Conservation (phyloP, 768 basidiomycete species). For the Leccinum longicurvipes region DNA sequence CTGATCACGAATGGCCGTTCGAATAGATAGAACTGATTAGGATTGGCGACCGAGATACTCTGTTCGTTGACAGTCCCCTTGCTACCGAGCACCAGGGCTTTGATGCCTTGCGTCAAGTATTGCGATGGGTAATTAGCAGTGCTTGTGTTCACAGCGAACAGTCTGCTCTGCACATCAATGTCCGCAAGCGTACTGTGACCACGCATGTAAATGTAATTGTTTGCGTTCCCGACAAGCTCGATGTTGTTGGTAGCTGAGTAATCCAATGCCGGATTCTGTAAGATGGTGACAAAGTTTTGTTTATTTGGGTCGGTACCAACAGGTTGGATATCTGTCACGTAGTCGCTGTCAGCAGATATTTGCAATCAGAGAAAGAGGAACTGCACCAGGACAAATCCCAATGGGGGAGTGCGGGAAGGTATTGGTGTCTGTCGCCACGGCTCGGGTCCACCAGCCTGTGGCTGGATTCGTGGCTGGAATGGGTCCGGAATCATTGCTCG, state of each 20-base stretch:
- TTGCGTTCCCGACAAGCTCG: neutral
- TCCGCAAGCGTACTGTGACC: slow-evolving; percentile 7
- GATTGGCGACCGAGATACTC: neutral
- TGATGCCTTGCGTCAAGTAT: neutral
- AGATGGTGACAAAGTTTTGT: neutral
- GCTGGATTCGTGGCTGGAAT: slow-evolving; percentile 8
- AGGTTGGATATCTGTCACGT: slow-evolving; percentile 5
- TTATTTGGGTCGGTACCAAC: neutral
- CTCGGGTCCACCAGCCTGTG: slow-evolving; percentile 12
- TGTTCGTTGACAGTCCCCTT: neutral
- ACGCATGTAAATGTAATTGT: slow-evolving; percentile 8
- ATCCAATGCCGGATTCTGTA: neutral
- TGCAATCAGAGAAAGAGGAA: neutral
- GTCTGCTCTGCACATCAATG: slow-evolving; percentile 6
- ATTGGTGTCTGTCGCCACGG: neutral
- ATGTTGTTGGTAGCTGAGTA: neutral
- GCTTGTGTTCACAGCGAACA: neutral
- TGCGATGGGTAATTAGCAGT: neutral
- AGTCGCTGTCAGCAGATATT: neutral
- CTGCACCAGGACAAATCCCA: slow-evolving; percentile 1
- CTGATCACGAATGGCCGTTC: neutral
- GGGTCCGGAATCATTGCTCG: neutral
- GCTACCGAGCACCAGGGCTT: neutral
- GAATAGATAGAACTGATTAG: slow-evolving; percentile 4
- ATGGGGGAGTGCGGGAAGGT: slow-evolving; percentile 1